phyloP scores from a whole-genome alignment of 177 flowering plant genomes.

The Vitis hybrid region DNA sequence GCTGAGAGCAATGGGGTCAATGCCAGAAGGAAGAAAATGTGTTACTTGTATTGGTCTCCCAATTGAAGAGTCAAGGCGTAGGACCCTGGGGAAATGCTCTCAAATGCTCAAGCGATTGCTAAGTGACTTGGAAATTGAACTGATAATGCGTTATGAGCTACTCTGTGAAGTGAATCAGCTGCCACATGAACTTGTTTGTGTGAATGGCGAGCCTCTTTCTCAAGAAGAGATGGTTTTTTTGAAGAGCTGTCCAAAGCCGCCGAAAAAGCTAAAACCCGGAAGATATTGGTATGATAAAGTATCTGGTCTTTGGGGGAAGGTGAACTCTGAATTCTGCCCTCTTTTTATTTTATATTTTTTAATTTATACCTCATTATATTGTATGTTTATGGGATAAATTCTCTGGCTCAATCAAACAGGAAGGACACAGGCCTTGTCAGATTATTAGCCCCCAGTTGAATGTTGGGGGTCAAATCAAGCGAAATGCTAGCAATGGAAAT shows the following conservation, averaged over 20 bases:
- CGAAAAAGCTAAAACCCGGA: slow-evolving; percentile 46
- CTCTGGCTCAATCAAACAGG: slow-evolving; percentile 25
- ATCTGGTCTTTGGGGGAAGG: slow-evolving; percentile 56
- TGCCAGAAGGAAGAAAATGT: slow-evolving; percentile 72
- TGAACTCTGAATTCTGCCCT: slow-evolving; percentile 1
- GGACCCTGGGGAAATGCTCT: slow-evolving; percentile 41
- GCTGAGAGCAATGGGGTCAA: slow-evolving; percentile 55
- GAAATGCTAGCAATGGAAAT: slow-evolving; percentile 47
- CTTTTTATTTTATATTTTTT: background rate
- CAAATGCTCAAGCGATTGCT: slow-evolving; percentile 37
- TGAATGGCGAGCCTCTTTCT: slow-evolving; percentile 35
- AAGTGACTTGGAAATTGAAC: slow-evolving; percentile 26
- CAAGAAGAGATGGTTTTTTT: slow-evolving; percentile 30
- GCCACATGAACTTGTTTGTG: slow-evolving; percentile 27
- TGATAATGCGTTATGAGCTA: slow-evolving; percentile 30
- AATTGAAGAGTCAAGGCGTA: slow-evolving; percentile 37
- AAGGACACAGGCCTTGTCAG: slow-evolving; percentile 43
- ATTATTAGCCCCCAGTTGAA: slow-evolving; percentile 37
- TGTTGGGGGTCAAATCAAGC: slow-evolving; percentile 30
- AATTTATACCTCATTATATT: background rate
- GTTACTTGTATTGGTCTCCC: slow-evolving; percentile 43
- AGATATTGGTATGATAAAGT: slow-evolving; percentile 59
- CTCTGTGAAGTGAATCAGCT: slow-evolving; percentile 31
- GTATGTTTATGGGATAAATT: background rate
- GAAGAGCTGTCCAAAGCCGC: slow-evolving; percentile 43